Evolutionary conservation across 257 asterid species (phyloP).

Genomic region (Euphrasia confusa): DNA sequence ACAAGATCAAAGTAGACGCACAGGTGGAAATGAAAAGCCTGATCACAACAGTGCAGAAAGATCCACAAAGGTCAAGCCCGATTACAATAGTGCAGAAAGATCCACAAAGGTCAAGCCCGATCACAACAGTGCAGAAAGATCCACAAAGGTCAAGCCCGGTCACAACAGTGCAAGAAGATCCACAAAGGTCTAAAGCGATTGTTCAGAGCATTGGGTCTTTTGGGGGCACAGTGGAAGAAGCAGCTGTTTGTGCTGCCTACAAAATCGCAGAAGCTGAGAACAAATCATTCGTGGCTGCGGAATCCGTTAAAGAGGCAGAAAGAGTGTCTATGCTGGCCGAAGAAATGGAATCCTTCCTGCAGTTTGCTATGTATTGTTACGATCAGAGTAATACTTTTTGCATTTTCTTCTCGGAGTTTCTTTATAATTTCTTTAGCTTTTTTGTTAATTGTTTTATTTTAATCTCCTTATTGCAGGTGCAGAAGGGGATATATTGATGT

Average conservation of each 20-base stretch:
- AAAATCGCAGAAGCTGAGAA: constrained; percentile 74
- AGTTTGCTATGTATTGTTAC: constrained; percentile 51
- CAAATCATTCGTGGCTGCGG: constrained; percentile 73
- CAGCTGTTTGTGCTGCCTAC: constrained; percentile 49
- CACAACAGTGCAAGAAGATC: constrained; percentile 34
- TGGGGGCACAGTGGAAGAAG: constrained; percentile 63
- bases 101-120: constrained; percentile 18
- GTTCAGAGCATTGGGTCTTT: constrained; percentile 39
- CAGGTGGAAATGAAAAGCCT: constrained; percentile 25
- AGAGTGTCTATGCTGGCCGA: constrained; percentile 65
- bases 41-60: constrained; percentile 32
- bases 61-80: constrained; percentile 23
- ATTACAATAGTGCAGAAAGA: constrained; percentile 35
- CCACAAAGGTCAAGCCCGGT: constrained; percentile 20
- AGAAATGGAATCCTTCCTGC: constrained; percentile 55
- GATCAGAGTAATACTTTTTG: constrained; percentile 42
- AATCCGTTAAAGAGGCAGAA: constrained; percentile 74
- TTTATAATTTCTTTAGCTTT: background rate
- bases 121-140: constrained; percentile 35
- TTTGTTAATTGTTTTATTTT: background rate
- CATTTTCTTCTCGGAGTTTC: background rate
- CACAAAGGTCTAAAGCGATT: constrained; percentile 32
- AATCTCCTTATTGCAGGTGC: background rate
- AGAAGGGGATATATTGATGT: background rate
- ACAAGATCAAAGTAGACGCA: constrained; percentile 45